These are phyloP conservation scores for Sporisorium sorghi DNA, from an alignment of 1,284 basidiomycete species.

Conservation along the genomic window DNA sequence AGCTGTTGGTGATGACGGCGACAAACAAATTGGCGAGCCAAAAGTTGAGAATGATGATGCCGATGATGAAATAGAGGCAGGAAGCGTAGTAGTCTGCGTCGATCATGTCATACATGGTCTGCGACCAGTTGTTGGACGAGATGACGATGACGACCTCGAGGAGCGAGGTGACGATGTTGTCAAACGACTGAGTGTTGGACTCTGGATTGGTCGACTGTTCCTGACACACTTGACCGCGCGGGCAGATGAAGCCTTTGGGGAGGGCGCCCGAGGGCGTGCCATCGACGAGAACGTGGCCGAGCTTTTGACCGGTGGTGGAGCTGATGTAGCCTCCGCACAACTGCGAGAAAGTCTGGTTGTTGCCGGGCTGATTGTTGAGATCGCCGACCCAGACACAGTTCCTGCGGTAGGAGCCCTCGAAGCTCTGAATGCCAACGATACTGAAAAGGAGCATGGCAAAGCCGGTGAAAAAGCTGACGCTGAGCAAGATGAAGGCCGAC, in stretches of 20 bases:
- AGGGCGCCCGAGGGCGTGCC: conserved; percentile 27
- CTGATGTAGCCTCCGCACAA: conserved; percentile 64
- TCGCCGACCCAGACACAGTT: conserved; percentile 65
- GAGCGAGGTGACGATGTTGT: conserved; percentile 85
- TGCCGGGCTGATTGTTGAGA: conserved; percentile 48
- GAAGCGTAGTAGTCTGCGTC: conserved; percentile 91
- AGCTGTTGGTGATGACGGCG: conserved; percentile 95
- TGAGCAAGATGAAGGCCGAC: conserved; percentile 85
- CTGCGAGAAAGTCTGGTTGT: conserved; percentile 59
- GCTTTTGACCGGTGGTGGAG: conserved; percentile 16
- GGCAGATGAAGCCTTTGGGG: conserved; percentile 68
- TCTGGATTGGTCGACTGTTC: conserved; percentile 75
- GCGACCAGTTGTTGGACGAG: conserved; percentile 73
- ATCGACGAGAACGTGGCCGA: conserved; percentile 32
- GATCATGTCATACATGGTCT: conserved; percentile 90
- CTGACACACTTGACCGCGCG: conserved; percentile 67
- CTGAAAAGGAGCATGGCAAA: conserved; percentile 92
- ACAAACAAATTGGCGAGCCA: conserved; percentile 89
- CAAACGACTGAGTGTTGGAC: conserved; percentile 82
- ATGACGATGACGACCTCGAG: conserved; percentile 89
- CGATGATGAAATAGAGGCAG: conserved; percentile 87
- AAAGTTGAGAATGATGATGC: conserved; percentile 70
- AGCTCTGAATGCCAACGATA: conserved; percentile 68
- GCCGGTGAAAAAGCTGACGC: conserved; percentile 88
- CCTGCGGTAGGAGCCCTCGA: conserved; percentile 66